Conservation (phyloP, 768 basidiomycete species). For the Russula griseocarnosa region DNA sequence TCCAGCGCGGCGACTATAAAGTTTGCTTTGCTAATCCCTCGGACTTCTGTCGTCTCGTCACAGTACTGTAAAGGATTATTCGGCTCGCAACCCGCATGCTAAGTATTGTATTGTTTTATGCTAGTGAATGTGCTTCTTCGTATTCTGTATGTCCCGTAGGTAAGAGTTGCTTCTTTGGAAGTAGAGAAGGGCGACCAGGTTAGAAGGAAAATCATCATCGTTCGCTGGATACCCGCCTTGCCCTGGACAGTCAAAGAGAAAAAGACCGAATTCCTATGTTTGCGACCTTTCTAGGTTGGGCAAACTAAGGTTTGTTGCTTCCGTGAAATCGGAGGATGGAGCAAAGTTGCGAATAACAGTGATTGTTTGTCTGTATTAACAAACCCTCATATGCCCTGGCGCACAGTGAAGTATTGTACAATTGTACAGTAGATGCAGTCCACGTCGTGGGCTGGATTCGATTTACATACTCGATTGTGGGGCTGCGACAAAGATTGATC, state of each 20-base stretch:
- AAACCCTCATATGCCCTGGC: background rate
- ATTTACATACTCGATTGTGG: background rate
- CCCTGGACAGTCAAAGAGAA: background rate
- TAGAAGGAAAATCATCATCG: background rate
- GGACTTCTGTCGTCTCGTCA: too few species aligned
- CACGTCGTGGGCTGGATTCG: background rate
- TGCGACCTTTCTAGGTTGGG: too few species aligned
- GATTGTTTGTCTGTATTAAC: background rate
- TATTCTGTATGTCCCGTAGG: background rate
- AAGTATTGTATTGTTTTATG: background rate
- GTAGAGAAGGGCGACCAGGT: background rate
- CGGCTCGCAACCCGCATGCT: background rate
- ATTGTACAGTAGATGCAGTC: too few species aligned
- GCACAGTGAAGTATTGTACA: too few species aligned
- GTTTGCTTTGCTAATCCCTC: slow-evolving; percentile 15
- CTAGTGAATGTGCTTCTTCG: background rate
- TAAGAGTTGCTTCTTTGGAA: background rate
- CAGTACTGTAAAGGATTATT: too few species aligned
- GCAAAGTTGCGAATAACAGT: background rate
- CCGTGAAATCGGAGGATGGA: background rate
- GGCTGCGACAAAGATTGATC: background rate
- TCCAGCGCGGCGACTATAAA: background rate
- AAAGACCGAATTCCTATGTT: background rate
- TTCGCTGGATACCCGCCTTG: background rate
- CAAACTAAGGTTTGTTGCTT: background rate